Evolutionary conservation across 306 rosid species (phyloP).

Genomic region (Acacia melanoxylon): DNA sequence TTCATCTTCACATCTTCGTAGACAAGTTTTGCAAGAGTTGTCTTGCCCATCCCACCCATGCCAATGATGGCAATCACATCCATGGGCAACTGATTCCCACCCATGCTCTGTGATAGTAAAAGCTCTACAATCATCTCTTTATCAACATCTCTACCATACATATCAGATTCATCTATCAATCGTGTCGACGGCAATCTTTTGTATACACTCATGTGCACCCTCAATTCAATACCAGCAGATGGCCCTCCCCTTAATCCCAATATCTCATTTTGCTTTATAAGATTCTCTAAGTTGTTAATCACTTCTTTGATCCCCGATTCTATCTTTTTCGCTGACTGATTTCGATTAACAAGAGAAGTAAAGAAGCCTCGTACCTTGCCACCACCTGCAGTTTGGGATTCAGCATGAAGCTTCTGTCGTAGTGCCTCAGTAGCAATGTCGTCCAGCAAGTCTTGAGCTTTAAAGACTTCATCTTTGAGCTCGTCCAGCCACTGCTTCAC

Average conservation of each 20-base stretch:
- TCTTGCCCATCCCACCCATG: not conserved
- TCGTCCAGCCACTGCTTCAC: constrained; percentile 1
- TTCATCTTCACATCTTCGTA: not conserved
- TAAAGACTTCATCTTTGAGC: not conserved
- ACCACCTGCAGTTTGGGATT: not conserved
- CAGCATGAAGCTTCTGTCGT: not conserved
- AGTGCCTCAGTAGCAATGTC: not conserved
- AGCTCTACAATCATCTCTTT: not conserved
- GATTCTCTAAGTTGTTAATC: not conserved
- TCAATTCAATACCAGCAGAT: not conserved
- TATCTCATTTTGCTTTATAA: not conserved
- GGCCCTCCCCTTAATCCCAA: not conserved
- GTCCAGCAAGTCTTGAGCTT: not conserved
- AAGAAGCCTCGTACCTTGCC: not conserved
- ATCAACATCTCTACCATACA: not conserved
- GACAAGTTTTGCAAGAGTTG: not conserved
- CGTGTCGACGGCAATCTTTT: not conserved
- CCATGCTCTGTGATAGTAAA: not conserved
- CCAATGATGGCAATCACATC: not conserved
- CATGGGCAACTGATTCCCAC: not conserved
- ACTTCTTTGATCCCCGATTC: not conserved
- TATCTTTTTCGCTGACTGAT: not conserved
- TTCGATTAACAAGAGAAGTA: not conserved
- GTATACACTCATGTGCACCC: not conserved
- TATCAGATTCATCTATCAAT: not conserved